These are phyloP conservation scores for Colletotrichum tamarilloi DNA, from an alignment of 2,329 filamentous ascomycete genomes.

Conservation along the genomic window DNA sequence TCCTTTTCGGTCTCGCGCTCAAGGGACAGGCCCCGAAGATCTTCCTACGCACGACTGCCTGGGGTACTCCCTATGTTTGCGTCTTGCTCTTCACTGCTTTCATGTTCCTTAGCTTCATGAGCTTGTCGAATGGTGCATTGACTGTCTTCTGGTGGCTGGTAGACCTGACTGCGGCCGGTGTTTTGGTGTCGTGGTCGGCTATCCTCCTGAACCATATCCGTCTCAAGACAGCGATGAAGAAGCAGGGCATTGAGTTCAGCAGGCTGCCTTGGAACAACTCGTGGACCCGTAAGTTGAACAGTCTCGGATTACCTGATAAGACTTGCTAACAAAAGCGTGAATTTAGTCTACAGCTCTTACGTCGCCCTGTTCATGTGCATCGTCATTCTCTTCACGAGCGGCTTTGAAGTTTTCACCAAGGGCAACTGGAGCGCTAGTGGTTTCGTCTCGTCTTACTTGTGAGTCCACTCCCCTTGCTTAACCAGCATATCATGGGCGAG, in stretches of 20 bases:
- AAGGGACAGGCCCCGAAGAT: conserved; percentile 63
- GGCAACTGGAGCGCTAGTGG: conserved; percentile 65
- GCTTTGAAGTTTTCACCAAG: conserved; percentile 73
- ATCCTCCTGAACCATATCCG: conserved; percentile 68
- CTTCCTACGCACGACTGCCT: conserved; percentile 43
- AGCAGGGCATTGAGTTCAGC: conserved; percentile 58
- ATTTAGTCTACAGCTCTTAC: conserved; percentile 69
- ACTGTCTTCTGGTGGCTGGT: conserved; percentile 73
- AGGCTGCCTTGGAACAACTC: conserved; percentile 71
- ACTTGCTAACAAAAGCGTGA: not conserved
- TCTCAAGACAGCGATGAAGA: conserved; percentile 62
- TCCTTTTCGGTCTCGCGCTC: conserved; percentile 64
- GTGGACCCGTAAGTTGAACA: conserved; percentile 65
- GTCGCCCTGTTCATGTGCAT: conserved; percentile 69
- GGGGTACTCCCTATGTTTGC: conserved; percentile 45
- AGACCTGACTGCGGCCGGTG: conserved; percentile 63
- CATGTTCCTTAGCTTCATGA: conserved; percentile 69
- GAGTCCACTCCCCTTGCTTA: conserved; percentile 50
- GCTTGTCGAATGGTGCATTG: conserved; percentile 67
- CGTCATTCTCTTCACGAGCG: conserved; percentile 76
- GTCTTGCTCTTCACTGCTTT: conserved; percentile 64
- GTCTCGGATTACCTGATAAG: too few relatives aligned
- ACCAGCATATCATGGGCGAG: not conserved
- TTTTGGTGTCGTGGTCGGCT: conserved; percentile 65
- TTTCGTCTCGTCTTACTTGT: conserved; percentile 74